A percentile compares a stretch with the other conserved stretches of the same genome.
Conservation (phyloP, 257 asterid genomes). For the Echium plantagineum region DNA sequence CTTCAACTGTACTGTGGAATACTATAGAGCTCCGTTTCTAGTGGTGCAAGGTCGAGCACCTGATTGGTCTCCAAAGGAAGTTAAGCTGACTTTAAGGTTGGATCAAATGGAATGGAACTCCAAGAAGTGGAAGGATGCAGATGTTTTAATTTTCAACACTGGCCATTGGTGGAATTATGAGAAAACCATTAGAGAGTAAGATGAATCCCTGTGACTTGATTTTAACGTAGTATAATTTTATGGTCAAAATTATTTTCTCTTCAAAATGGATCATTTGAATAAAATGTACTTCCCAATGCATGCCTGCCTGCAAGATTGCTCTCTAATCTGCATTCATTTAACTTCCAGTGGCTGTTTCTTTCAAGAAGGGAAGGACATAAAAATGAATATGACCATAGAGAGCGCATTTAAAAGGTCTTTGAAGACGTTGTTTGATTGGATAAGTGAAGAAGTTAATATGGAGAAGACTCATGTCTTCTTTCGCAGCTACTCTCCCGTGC, state of each 20-base stretch:
- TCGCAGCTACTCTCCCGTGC: conserved; percentile 84
- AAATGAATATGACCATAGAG: conserved; percentile 56
- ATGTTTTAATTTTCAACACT: conserved; percentile 67
- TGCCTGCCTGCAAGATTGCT: background rate
- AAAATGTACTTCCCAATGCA: background rate
- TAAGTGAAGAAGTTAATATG: conserved; percentile 45
- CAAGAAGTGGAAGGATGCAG: conserved; percentile 58
- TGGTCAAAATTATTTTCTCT: background rate
- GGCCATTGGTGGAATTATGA: conserved; percentile 98
- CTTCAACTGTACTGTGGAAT: conserved; percentile 73
- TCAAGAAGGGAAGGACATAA: conserved; percentile 57
- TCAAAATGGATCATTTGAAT: background rate
- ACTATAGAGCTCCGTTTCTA: conserved; percentile 77
- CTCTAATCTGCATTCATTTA: conserved; percentile 2
- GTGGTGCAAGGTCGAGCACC: conserved; percentile 85
- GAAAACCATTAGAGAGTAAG: conserved; percentile 68
- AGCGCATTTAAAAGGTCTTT: conserved; percentile 53
- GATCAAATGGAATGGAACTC: conserved; percentile 92
- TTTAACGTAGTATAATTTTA: background rate
- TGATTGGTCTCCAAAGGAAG: conserved; percentile 29
- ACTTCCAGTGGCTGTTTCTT: conserved; percentile 80
- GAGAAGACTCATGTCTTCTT: conserved; percentile 58
- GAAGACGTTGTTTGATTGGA: conserved; percentile 55
- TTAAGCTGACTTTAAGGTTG: conserved; percentile 58
- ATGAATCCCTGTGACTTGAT: background rate